A percentile compares a stretch with the other conserved stretches of the same genome.
These are phyloP conservation scores for Fusarium xylarioides DNA, from an alignment of 2,329 filamentous ascomycete species.

Conservation along the genomic window DNA sequence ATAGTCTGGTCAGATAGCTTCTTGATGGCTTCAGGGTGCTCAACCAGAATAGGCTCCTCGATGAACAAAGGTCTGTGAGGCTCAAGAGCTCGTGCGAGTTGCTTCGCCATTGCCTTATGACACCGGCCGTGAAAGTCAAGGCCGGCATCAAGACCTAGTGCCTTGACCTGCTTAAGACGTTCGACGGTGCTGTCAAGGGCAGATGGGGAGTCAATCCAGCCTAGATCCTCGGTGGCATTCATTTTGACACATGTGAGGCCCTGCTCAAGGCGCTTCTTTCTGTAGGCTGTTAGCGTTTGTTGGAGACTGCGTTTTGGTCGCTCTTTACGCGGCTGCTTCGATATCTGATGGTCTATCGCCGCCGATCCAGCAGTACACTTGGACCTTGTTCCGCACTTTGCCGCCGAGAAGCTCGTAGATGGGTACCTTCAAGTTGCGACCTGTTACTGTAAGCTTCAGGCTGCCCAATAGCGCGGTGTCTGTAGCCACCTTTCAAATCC, in stretches of 20 bases:
- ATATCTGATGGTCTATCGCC: slow-evolving; percentile 76
- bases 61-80: slow-evolving; percentile 78
- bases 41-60: slow-evolving; percentile 76
- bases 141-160: slow-evolving; percentile 74
- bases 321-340: slow-evolving; percentile 68
- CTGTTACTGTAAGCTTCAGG: slow-evolving; percentile 35
- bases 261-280: slow-evolving; percentile 13
- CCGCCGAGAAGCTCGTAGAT: slow-evolving; percentile 79
- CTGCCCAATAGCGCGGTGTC: fast-evolving
- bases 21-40: slow-evolving; percentile 71
- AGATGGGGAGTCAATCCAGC: slow-evolving; percentile 78
- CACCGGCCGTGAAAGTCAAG: slow-evolving; percentile 82
- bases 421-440: slow-evolving; percentile 65
- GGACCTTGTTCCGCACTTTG: slow-evolving; percentile 74
- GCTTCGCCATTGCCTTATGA: slow-evolving; percentile 84
- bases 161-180: slow-evolving; percentile 73
- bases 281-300: slow-evolving; percentile 41
- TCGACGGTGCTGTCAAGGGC: slow-evolving; percentile 71
- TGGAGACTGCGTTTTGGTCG: too few relatives aligned
- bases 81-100: slow-evolving; percentile 73
- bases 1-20: slow-evolving; percentile 45
- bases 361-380: slow-evolving; percentile 82
- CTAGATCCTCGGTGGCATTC: slow-evolving; percentile 80
- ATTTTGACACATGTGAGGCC: slow-evolving; percentile 77
- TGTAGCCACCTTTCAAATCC: slow-evolving; percentile 71